Conservation (phyloP, 306 rosid species). For the Citrullus mucosospermus region DNA sequence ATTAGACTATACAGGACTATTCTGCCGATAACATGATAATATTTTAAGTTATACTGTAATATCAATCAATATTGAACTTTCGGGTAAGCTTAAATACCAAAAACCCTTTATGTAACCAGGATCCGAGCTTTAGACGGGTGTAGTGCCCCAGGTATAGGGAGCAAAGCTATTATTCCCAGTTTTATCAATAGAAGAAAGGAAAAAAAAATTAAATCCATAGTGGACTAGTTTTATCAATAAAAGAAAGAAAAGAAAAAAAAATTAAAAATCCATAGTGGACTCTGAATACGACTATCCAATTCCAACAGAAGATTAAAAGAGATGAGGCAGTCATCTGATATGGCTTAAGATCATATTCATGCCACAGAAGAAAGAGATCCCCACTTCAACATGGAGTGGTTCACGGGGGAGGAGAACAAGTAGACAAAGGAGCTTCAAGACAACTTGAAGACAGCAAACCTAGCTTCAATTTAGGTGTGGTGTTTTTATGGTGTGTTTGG, state of each 20-base stretch:
- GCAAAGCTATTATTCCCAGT: no score
- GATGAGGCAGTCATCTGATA: not conserved
- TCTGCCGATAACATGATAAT: not conserved
- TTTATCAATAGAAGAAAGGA: no score
- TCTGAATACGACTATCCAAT: not conserved
- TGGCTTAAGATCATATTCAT: not conserved
- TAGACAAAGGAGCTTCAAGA: not conserved
- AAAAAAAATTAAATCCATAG: no score
- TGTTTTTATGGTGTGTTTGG: no score
- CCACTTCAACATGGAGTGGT: not conserved
- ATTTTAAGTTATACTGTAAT: not conserved
- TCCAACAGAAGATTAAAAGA: not conserved
- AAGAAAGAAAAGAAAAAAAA: no score
- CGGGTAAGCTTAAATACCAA: no score
- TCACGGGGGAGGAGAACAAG: not conserved
- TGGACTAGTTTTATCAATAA: not conserved
- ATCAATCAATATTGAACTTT: not conserved
- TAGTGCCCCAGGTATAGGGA: no score
- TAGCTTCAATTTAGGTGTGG: not conserved
- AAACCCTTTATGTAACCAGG: no score
- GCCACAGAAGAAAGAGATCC: not conserved
- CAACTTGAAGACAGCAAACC: not conserved
- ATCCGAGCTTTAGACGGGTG: no score
- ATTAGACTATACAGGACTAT: not conserved
- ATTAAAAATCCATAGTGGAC: not conserved